A percentile compares a stretch with the other conserved stretches of the same genome.
Conservation (phyloP, 768 basidiomycete species). For the Leccinum barrowsii region DNA sequence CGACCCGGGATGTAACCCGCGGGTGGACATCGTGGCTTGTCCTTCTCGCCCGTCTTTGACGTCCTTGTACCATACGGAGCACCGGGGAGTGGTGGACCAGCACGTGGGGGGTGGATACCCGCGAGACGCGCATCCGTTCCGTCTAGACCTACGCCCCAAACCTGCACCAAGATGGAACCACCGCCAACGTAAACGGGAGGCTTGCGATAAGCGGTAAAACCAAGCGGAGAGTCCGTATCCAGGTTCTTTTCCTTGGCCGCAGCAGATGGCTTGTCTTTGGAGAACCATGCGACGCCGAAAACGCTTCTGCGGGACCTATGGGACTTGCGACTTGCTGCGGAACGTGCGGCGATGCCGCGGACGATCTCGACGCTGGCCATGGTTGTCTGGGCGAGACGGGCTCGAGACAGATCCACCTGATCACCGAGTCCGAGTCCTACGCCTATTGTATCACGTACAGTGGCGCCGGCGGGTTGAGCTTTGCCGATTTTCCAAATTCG, state of each 20-base stretch:
- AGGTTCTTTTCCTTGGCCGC: slow-evolving; percentile 10
- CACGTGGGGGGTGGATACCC: slow-evolving; percentile 35
- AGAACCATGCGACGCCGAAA: slow-evolving; percentile 30
- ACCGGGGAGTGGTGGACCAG: slow-evolving; percentile 10
- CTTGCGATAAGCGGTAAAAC: slow-evolving; percentile 65
- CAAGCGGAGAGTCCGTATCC: slow-evolving; percentile 39
- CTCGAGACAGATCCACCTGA: slow-evolving; percentile 67
- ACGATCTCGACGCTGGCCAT: slow-evolving; percentile 88
- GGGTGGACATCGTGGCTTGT: slow-evolving; percentile 22
- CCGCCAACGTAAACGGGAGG: slow-evolving; percentile 74
- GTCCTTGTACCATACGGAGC: slow-evolving; percentile 21
- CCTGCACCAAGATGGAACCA: slow-evolving; percentile 74
- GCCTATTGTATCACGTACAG: slow-evolving; percentile 24
- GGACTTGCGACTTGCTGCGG: slow-evolving; percentile 14
- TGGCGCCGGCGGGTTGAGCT: slow-evolving; percentile 5
- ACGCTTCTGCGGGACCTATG: slow-evolving; percentile 21
- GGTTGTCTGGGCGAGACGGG: slow-evolving; percentile 79
- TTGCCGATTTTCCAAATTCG: slow-evolving; percentile 27
- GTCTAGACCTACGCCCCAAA: slow-evolving; percentile 87
- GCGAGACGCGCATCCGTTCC: slow-evolving; percentile 67
- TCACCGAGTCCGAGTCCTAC: slow-evolving; percentile 35
- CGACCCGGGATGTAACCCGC: slow-evolving; percentile 84
- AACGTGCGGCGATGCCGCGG: slow-evolving; percentile 42
- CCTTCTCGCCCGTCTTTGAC: slow-evolving; percentile 22
- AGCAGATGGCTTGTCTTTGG: slow-evolving; percentile 21